Evolutionary conservation across 495 filamentous ascomycete species (phyloP), one percentile per base, ranked within the genome.

Genomic region (Choiromyces venosus): DNA sequence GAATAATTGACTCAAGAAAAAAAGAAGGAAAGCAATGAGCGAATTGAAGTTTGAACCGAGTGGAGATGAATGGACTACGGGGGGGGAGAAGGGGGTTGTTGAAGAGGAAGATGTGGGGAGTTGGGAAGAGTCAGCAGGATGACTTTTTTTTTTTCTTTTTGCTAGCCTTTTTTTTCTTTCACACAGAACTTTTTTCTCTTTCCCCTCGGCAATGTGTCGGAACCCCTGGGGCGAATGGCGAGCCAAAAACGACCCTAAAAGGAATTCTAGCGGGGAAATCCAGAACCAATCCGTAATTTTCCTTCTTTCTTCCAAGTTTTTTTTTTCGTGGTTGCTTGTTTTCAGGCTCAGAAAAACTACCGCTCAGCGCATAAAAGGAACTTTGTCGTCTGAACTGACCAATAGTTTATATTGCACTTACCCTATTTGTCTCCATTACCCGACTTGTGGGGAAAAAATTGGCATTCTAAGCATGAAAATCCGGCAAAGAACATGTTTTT

Each of bases 91-190:
- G 67, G 65, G 73, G 74, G 38, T 65, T 61, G 65, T 69, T 65
- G 70, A 65, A 71, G 66, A 42, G 74, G 46, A 39, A 72, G 73
- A 77, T 69, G 75, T 72, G 56, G 52, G 66, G 73, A 73, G 65
- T 37, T 35, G 36, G 66, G 37, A 64, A 65, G 76, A 70, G 75
- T 75, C 52, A 33, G 52, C 14, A 33, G 21, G 52, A 61, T 29
- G 52, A 61, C 52, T 16, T 73, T 76, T 77, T 74, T 73, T 74
- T 71, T 68, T 68, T 71, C 69, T 44, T 66, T 77, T 77, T 77
- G 1, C n/a, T 56, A 33, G 52, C 8, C 52, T 10, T 33, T 33
- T n/a, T 33, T 33, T 33, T 61, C 52, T 61, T 61, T 61, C 52
- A 61, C 9, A 25, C 25, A 61, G 52, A 16, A 61, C 52, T 29